Evolutionary conservation across 352 stramenopile species (phyloP).

Genomic region (Globisporangium nagaii): DNA sequence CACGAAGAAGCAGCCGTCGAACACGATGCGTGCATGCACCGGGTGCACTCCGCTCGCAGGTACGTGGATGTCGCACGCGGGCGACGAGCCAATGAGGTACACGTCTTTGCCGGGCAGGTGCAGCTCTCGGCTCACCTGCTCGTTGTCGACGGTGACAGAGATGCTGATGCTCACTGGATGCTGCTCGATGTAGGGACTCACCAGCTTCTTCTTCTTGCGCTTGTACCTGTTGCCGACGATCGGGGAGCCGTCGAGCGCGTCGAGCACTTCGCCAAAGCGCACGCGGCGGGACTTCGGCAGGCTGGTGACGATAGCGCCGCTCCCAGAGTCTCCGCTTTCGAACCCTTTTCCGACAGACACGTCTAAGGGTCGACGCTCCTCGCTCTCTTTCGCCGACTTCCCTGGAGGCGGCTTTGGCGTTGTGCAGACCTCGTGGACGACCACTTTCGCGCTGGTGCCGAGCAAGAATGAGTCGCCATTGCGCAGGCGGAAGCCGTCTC

Average conservation of each 20-base stretch:
- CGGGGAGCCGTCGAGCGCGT: conserved; percentile 23
- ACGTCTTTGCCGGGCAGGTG: conserved; percentile 18
- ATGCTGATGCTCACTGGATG: conserved; percentile 6
- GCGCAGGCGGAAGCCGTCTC: conserved; percentile 59
- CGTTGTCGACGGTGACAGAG: conserved; percentile 1
- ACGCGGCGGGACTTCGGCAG: conserved; percentile 9
- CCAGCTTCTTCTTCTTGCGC: conserved; percentile 20
- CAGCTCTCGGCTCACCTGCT: conserved; percentile 16
- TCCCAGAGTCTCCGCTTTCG: neutral
- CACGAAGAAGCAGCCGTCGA: conserved; percentile 63
- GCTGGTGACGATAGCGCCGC: neutral
- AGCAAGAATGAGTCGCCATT: conserved; percentile 45
- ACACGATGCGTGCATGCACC: conserved; percentile 56
- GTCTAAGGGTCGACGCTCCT: too few relatives aligned
- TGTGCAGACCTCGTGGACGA: conserved; percentile 23
- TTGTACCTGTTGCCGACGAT: conserved; percentile 51
- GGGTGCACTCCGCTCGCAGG: conserved; percentile 34
- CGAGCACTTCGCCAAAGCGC: conserved; percentile 18
- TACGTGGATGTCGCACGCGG: conserved; percentile 50
- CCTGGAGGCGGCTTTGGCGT: neutral
- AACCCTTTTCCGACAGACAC: too few relatives aligned
- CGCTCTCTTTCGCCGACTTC: conserved; percentile 6
- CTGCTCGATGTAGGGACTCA: conserved; percentile 10
- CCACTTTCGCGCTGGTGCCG: conserved; percentile 17
- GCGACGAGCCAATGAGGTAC: conserved; percentile 55